Percentiles rank a stretch among this genome's conserved stretches.
phyloP scores from a whole-genome alignment of 768 basidiomycete genomes.

The Cyathus striatus region DNA sequence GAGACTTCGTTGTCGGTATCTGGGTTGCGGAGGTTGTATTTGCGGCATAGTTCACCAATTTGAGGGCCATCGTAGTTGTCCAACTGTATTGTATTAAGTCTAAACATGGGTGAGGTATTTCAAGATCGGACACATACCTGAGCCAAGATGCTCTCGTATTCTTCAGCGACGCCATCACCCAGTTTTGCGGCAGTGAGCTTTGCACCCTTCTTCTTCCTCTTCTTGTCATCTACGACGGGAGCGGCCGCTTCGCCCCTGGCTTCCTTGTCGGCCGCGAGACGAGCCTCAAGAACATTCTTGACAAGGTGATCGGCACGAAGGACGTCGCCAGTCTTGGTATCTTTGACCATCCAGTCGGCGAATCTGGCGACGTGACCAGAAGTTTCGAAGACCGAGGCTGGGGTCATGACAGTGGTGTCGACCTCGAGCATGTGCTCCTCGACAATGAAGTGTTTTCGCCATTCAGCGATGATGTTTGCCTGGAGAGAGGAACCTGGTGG shows the following conservation, averaged over 20 bases:
- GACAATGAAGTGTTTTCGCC: slow-evolving; percentile 97
- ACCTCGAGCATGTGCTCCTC: slow-evolving; percentile 98
- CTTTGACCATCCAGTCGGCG: slow-evolving; percentile 99
- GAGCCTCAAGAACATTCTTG: slow-evolving; percentile 84
- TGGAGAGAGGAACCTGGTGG: slow-evolving; percentile 94
- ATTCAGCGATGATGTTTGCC: slow-evolving; percentile 94
- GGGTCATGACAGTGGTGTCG: slow-evolving; percentile 97
- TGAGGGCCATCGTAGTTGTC: slow-evolving; percentile 92
- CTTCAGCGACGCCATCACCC: slow-evolving; percentile 63
- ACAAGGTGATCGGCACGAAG: slow-evolving; percentile 96
- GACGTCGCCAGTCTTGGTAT: slow-evolving; percentile 91
- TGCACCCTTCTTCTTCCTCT: slow-evolving; percentile 74
- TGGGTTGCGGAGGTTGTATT: slow-evolving; percentile 79
- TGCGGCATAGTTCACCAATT: slow-evolving; percentile 81
- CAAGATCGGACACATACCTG: slow-evolving; percentile 43
- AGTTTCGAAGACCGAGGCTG: slow-evolving; percentile 89
- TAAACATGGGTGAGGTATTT: not conserved
- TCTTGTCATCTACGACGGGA: slow-evolving; percentile 57
- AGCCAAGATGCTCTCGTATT: slow-evolving; percentile 83
- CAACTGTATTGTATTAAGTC: slow-evolving; percentile 33
- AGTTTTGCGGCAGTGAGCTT: slow-evolving; percentile 70
- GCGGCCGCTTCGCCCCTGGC: slow-evolving; percentile 72
- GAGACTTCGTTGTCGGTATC: slow-evolving; percentile 90
- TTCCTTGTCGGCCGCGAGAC: slow-evolving; percentile 87
- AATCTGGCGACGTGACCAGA: slow-evolving; percentile 98